These are phyloP conservation scores for Mortierella alpina DNA, from an alignment of 192 early-diverging fungal genomes.

Conservation along the genomic window DNA sequence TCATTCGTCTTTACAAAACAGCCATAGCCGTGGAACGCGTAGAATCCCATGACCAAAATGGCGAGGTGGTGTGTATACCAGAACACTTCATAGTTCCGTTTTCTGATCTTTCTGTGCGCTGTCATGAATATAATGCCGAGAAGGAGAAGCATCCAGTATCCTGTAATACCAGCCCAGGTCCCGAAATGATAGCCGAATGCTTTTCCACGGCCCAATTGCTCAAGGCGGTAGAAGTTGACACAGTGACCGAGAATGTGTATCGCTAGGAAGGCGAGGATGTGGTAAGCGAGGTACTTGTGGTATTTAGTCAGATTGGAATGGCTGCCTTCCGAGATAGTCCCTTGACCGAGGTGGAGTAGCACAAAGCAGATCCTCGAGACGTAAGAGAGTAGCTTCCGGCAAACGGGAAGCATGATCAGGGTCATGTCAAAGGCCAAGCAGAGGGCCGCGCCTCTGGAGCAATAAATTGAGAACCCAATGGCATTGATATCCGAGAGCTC, in stretches of 20 bases:
- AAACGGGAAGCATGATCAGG: constrained; percentile 66
- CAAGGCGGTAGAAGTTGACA: constrained; percentile 62
- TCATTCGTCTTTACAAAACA: constrained; percentile 64
- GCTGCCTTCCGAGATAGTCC: constrained; percentile 40
- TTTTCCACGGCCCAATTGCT: constrained; percentile 24
- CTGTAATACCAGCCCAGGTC: constrained; percentile 69
- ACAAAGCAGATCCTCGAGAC: constrained; percentile 20
- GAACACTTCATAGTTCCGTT: constrained; percentile 76
- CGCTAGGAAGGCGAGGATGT: constrained; percentile 66
- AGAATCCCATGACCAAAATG: constrained; percentile 65
- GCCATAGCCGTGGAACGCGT: constrained; percentile 75
- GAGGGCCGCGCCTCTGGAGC: constrained; percentile 69
- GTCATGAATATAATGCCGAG: constrained; percentile 73
- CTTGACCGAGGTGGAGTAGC: constrained; percentile 29
- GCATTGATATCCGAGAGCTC: constrained; percentile 62
- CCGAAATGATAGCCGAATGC: constrained; percentile 51
- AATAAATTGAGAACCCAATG: constrained; percentile 61
- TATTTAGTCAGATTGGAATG: constrained; percentile 34
- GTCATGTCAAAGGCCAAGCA: constrained; percentile 64
- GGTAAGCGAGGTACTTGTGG: constrained; percentile 60
- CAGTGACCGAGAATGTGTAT: constrained; percentile 73
- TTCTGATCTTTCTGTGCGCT: constrained; percentile 67
- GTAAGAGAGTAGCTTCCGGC: constrained; percentile 53
- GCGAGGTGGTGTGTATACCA: constrained; percentile 84
- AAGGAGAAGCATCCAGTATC: constrained; percentile 73